Evolutionary conservation across 2,329 filamentous ascomycete genomes (phyloP), one percentile per base, ranked within the genome.

Genomic region (Hortaea sp.): DNA sequence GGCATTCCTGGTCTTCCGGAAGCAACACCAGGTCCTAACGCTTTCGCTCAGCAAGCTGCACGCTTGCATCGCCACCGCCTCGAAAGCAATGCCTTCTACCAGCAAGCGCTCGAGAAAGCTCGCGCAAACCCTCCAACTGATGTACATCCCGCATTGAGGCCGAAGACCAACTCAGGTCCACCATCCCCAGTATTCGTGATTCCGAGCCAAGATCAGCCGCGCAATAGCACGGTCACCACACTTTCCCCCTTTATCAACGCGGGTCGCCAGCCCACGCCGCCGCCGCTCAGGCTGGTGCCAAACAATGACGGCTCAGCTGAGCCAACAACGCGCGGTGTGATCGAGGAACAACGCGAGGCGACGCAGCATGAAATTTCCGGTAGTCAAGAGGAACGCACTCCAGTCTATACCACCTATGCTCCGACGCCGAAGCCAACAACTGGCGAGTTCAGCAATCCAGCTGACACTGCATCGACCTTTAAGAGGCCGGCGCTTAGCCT

Each of bases 331-430:
- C 63, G 69, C 45, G 67, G 57, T 10, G 55, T 58, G 35, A 65
- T 72, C 29, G 70, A 73, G 53, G 60, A 63, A 20, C 59, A 58
- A 29, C 56, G 53, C 1, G 69, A 72, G 55, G 49, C 58, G 29
- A 43, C 46, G 3, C 39, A 49, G 29, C 57, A 57, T 35, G 39
- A 59, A 45, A 42, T 62, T 51, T 50, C 50, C 59, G 43, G 63
- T 57, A 54, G 60, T 61, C 50, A 60, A 57, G 59, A 64, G 56
- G 50, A 54, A 41, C 56, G 54, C 42, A 54, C 50, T 9, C 53
- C 60, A 2, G 58, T 61, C 20, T 50, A 47, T 28, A 35, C 47
- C 11, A 49, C 44, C 3, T 57, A 55, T 49, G 49, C 43, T 12
- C 54, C 52, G 29, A 56, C 61, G 1, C 55, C 59, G 7, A 58